Base-by-base conservation (phyloP, 371 early-diverging fungal genomes). In the Choanephora cucurbitarum region DNA sequence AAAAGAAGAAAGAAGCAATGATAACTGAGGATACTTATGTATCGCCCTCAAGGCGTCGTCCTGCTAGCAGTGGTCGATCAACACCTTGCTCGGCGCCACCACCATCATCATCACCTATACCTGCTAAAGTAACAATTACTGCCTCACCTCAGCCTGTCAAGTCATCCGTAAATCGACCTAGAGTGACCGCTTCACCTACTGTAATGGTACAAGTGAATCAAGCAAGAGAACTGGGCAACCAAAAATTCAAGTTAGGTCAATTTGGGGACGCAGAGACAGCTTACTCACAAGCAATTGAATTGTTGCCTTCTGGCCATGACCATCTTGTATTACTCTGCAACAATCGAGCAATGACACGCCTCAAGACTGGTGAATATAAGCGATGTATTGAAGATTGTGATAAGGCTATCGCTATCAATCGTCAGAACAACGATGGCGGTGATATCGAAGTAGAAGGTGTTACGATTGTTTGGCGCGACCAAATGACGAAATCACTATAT, bases 221-320 rank as follows among this genome's bases (percentile, higher is more conserved):
- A 13, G 71, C 66, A 48, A 84, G 87, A 57, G 73, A 82, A 13
- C 58, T 58, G 18, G 97, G 95, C 44, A 96, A 95, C 60, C 87
- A 84, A n/a, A 68, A 69, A 24, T 96, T 91, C 76, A 94, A 93
- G 64, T 72, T 88, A n/a, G 97, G 97, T 0, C 94, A 96, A 68
- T 96, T 86, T 76, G 89, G 82, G 31, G 90, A 90, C 13, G 95
- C 97, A 0, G 89, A 88, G 34, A 69, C 64, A 8, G 73, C 80
- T 19, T 97, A 97, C 70, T 81, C 84, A 0, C 66, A 62, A 11
- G 94, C 95, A 0, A 80, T 95, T 15, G 57, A 73, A 33, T 49
- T 65, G 14, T 68, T 89, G 1, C 86, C 85, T 8, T 18, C 60
- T 6, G 79, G 81, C 15, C 94, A 93, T 51, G 56, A 83, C 10